Conservation (phyloP, 345 rosid species). For the Barbarea vulgaris region DNA sequence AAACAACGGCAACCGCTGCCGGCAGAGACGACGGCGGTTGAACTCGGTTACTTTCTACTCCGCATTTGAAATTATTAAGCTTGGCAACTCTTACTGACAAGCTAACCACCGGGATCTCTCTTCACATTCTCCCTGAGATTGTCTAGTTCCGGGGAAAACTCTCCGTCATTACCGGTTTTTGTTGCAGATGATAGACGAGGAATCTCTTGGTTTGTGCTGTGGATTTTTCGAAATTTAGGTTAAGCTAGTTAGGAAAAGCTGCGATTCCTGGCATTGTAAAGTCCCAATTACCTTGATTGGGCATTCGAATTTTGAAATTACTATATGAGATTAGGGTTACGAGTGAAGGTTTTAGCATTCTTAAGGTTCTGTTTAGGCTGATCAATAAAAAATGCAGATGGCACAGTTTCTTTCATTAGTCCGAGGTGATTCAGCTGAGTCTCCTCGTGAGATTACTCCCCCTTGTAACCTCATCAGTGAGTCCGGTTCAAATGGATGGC, state of each 20-base stretch:
- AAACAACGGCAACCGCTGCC: background rate
- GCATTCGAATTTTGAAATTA: background rate
- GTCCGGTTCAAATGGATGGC: conserved; percentile 94
- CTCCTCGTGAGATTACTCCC: conserved; percentile 86
- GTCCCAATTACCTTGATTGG: background rate
- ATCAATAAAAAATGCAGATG: conserved; percentile 41
- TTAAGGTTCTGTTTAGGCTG: background rate
- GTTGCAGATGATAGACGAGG: background rate
- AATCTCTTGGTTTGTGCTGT: background rate
- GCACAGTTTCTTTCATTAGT: conserved; percentile 83
- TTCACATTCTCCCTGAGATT: background rate
- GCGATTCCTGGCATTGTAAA: background rate
- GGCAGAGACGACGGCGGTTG: conserved; percentile 12
- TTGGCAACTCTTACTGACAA: background rate
- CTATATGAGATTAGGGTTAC: background rate
- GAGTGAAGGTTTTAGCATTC: background rate
- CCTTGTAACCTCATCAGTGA: conserved; percentile 60
- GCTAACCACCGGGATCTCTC: background rate
- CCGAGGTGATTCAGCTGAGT: conserved; percentile 64
- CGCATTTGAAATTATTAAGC: background rate
- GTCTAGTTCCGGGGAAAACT: background rate
- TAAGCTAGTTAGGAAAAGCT: background rate
- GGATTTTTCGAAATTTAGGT: background rate
- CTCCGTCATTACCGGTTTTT: background rate
- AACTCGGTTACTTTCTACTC: background rate